A percentile compares a stretch with the other conserved stretches of the same genome.
Evolutionary conservation across 1,139 yeast species (phyloP).

Genomic region (Spathaspora jeffriesii): DNA sequence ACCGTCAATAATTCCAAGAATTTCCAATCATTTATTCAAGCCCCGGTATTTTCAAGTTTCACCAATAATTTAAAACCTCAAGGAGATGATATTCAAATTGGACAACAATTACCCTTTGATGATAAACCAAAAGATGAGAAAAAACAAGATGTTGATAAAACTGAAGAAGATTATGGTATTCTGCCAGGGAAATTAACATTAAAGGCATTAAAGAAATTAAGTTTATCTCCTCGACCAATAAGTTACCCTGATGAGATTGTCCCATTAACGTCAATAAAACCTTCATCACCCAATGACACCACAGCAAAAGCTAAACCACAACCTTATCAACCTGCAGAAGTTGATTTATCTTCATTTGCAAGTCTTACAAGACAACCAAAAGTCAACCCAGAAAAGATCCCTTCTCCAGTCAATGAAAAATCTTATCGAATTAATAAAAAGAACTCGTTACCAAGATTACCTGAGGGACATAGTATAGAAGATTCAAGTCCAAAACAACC

Average conservation of each 20-base stretch:
- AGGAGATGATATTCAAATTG: slow-evolving; percentile 37
- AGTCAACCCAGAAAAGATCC: slow-evolving; percentile 4
- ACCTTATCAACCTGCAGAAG: slow-evolving; percentile 57
- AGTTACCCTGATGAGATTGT: slow-evolving; percentile 16
- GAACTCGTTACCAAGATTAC: slow-evolving; percentile 11
- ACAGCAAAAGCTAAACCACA: slow-evolving; percentile 15
- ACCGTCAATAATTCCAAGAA: slow-evolving; percentile 25
- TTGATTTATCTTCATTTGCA: slow-evolving; percentile 49
- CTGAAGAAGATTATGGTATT: too few relatives aligned
- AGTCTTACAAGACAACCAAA: slow-evolving; percentile 49
- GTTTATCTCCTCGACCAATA: slow-evolving; percentile 45
- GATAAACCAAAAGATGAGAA: slow-evolving; percentile 17
- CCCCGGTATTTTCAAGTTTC: slow-evolving; percentile 46
- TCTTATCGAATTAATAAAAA: slow-evolving; percentile 6
- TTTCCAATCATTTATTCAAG: slow-evolving; percentile 50
- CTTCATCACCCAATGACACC: not conserved
- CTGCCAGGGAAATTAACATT: slow-evolving; percentile 40
- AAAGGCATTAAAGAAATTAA: slow-evolving; percentile 46
- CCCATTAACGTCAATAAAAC: slow-evolving; percentile 1
- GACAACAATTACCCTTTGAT: slow-evolving; percentile 44
- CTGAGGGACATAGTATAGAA: slow-evolving; percentile 10
- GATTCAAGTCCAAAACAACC: slow-evolving; percentile 10
- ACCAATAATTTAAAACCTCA: slow-evolving; percentile 25
- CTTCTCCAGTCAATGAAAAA: slow-evolving; percentile 7
- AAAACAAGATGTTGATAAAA: too few relatives aligned